phyloP scores from a whole-genome alignment of 192 early-diverging fungal genomes.

The Bifiguratus adelaidae region DNA sequence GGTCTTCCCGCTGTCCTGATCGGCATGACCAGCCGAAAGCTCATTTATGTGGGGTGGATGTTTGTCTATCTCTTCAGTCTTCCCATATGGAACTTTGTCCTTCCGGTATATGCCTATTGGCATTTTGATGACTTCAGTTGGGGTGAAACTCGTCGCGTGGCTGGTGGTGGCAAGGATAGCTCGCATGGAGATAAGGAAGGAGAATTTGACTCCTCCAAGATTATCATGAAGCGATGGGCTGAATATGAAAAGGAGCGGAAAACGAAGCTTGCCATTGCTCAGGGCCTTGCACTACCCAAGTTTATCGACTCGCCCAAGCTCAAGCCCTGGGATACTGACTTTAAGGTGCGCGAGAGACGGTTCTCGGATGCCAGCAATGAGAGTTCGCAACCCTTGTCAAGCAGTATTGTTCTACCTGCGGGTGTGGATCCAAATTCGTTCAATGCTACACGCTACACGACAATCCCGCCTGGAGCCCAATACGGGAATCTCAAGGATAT shows the following conservation, averaged over 20 bases:
- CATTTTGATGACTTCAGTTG: slow-evolving; percentile 85
- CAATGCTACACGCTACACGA: too few relatives aligned
- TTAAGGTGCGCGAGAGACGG: too few relatives aligned
- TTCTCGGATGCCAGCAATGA: too few relatives aligned
- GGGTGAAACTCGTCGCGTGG: slow-evolving; percentile 68
- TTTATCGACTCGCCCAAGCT: too few relatives aligned
- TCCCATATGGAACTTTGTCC: slow-evolving; percentile 71
- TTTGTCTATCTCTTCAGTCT: slow-evolving; percentile 58
- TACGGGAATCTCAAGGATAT: too few relatives aligned
- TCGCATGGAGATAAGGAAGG: slow-evolving; percentile 57
- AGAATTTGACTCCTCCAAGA: slow-evolving; percentile 59
- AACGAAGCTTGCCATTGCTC: background rate
- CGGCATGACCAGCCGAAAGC: slow-evolving; percentile 67
- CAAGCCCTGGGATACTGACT: too few relatives aligned
- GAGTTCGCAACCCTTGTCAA: too few relatives aligned
- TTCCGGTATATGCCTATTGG: slow-evolving; percentile 74
- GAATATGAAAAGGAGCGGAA: slow-evolving; percentile 60
- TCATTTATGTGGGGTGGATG: slow-evolving; percentile 83
- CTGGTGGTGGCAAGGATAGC: slow-evolving; percentile 40
- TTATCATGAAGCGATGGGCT: slow-evolving; percentile 71
- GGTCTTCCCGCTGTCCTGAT: slow-evolving; percentile 73
- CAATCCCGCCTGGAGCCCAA: too few relatives aligned
- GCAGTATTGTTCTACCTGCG: too few relatives aligned
- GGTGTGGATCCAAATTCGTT: too few relatives aligned
- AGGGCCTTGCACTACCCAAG: background rate